Evolutionary conservation across 2,329 filamentous ascomycete genomes (phyloP).

Genomic region (Xylaria polymorpha): DNA sequence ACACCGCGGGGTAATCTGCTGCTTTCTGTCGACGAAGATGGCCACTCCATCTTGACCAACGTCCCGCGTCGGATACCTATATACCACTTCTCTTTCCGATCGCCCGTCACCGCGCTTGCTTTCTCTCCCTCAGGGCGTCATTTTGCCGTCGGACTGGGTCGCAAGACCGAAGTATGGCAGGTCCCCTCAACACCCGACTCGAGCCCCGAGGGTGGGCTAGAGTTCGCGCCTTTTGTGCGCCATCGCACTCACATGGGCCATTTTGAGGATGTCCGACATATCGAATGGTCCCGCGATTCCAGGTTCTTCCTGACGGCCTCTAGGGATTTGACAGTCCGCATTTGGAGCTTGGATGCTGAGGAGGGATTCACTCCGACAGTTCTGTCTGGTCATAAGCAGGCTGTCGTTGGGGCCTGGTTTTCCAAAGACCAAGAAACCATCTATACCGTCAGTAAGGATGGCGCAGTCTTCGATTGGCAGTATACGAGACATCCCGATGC

Average conservation of each 20-base stretch:
- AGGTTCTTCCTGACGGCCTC: constrained; percentile 93
- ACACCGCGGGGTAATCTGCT: constrained; percentile 92
- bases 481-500: constrained; percentile 74
- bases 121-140: constrained; percentile 92
- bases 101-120: constrained; percentile 81
- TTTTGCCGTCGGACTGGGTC: constrained; percentile 88
- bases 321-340: constrained; percentile 89
- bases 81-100: constrained; percentile 95
- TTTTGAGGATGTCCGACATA: constrained; percentile 84
- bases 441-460: constrained; percentile 96
- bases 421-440: constrained; percentile 94
- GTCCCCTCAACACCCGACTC: constrained; percentile 90
- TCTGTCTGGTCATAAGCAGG: constrained; percentile 89
- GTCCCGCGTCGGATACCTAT: constrained; percentile 85
- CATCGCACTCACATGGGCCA: constrained; percentile 89
- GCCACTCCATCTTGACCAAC: constrained; percentile 92
- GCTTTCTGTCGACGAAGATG: constrained; percentile 93
- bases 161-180: constrained; percentile 94
- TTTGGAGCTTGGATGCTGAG: constrained; percentile 93
- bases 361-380: constrained; percentile 91
- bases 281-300: constrained; percentile 97
- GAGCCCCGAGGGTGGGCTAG: constrained; percentile 81
- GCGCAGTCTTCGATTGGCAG: constrained; percentile 94
- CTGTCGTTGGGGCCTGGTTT: constrained; percentile 95
- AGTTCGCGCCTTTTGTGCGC: constrained; percentile 93